phyloP scores from a whole-genome alignment of 345 rosid species.

The Salix koriyanagi region DNA sequence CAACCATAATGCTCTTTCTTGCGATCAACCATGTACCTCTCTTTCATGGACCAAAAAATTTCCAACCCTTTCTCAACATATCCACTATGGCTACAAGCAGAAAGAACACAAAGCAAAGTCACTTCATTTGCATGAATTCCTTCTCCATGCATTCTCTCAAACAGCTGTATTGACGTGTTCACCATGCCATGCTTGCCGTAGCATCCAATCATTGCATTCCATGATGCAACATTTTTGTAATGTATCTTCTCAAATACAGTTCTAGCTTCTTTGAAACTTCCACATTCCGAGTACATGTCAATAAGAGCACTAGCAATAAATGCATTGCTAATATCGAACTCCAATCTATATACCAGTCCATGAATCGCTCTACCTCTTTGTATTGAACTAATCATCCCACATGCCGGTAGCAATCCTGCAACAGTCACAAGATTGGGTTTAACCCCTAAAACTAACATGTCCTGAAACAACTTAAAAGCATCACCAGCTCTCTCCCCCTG shows the following conservation, averaged over 20 bases:
- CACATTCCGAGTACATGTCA: no score
- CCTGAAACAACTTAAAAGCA: no score
- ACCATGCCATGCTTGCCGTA: conserved; percentile 4
- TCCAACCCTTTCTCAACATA: not conserved
- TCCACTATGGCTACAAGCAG: not conserved
- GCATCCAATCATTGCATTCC: not conserved
- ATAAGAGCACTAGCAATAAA: no score
- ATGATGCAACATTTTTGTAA: not conserved
- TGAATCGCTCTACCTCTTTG: no score
- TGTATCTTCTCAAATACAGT: not conserved
- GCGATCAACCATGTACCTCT: not conserved
- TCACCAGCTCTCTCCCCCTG: no score
- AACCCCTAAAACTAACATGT: no score
- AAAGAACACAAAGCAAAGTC: not conserved
- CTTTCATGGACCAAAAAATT: not conserved
- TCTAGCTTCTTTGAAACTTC: no score
- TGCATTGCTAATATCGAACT: no score
- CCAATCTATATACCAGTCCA: no score
- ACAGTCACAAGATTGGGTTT: not conserved
- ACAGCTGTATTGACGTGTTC: not conserved
- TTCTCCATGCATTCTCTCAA: not conserved
- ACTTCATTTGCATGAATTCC: not conserved
- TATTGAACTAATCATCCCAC: not conserved
- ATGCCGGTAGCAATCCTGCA: not conserved
- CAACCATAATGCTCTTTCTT: not conserved